Evolutionary conservation across 768 basidiomycete species (phyloP).

Genomic region (Suillus paluster): DNA sequence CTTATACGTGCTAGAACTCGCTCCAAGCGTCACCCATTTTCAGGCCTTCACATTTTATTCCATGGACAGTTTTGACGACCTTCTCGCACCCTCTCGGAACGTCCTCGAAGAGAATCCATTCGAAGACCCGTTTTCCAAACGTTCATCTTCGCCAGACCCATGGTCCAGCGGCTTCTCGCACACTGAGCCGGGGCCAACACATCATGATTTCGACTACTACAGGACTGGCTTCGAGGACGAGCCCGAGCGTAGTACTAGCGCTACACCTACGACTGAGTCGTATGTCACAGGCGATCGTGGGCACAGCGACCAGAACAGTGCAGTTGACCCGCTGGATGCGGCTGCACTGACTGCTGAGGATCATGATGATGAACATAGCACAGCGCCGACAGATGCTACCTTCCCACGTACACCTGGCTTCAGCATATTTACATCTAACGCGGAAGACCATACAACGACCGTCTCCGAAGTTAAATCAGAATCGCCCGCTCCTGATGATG

Average conservation of each 20-base stretch:
- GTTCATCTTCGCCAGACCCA: conserved; percentile 74
- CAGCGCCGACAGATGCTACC: conserved; percentile 15
- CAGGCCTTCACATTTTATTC: neutral
- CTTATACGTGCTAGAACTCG: neutral
- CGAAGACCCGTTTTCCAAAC: conserved; percentile 68
- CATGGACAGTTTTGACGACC: conserved; percentile 80
- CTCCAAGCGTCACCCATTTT: neutral
- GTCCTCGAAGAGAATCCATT: conserved; percentile 79
- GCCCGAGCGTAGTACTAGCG: conserved; percentile 22
- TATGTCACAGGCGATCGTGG: conserved; percentile 38
- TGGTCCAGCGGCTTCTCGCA: conserved; percentile 65
- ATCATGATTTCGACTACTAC: conserved; percentile 31
- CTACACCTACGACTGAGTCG: conserved; percentile 37
- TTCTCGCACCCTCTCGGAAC: conserved; percentile 62
- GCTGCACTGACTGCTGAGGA: conserved; percentile 36
- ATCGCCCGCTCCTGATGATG: conserved; percentile 17
- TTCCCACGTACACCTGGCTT: conserved; percentile 50
- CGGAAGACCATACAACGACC: conserved; percentile 28
- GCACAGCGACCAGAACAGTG: conserved; percentile 31
- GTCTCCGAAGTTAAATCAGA: conserved; percentile 14
- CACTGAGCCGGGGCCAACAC: conserved; percentile 20
- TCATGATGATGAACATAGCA: conserved; percentile 33
- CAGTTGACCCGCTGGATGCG: conserved; percentile 38
- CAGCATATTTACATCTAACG: conserved; percentile 39
- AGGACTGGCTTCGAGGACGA: conserved; percentile 32